These are phyloP conservation scores for Aspergillus quadricinctus DNA, from an alignment of 2,329 filamentous ascomycete species.

Conservation along the genomic window DNA sequence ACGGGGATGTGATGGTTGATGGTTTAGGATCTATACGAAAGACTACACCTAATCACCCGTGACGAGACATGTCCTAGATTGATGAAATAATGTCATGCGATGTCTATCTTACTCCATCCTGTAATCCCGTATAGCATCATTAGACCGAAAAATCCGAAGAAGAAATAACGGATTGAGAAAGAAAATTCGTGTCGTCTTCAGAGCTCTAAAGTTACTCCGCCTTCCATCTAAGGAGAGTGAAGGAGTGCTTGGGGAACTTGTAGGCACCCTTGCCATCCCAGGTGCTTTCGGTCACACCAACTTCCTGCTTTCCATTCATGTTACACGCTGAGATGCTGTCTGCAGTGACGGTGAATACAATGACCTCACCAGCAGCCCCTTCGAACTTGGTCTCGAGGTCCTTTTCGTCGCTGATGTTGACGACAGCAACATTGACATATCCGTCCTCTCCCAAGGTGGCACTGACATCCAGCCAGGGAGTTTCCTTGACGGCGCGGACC, in stretches of 20 bases:
- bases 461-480: slow-evolving; percentile 54
- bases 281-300: slow-evolving; percentile 55
- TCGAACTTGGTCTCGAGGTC: slow-evolving; percentile 58
- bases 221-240: slow-evolving; percentile 62
- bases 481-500: slow-evolving; percentile 52
- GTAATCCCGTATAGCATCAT: not conserved
- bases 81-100: not conserved
- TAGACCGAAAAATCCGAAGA: not conserved
- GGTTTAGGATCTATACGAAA: not conserved
- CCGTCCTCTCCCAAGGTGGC: slow-evolving; percentile 50
- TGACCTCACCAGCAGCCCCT: slow-evolving; percentile 51
- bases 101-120: not conserved
- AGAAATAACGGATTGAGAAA: not conserved
- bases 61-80: not conserved
- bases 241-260: slow-evolving; percentile 64
- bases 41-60: not conserved
- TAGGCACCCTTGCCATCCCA: slow-evolving; percentile 63
- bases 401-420: slow-evolving; percentile 63
- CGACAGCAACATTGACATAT: slow-evolving; percentile 62
- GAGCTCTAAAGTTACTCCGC: slow-evolving; percentile 11
- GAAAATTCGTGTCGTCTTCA: not conserved
- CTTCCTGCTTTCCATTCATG: slow-evolving; percentile 58
- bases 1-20: not conserved
- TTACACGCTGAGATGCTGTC: slow-evolving; percentile 57
- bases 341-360: slow-evolving; percentile 62